A percentile compares a stretch with the other conserved stretches of the same genome.
Evolutionary conservation across 2,329 filamentous ascomycete species (phyloP).

Genomic region (Bimuria novae-zelandiae): DNA sequence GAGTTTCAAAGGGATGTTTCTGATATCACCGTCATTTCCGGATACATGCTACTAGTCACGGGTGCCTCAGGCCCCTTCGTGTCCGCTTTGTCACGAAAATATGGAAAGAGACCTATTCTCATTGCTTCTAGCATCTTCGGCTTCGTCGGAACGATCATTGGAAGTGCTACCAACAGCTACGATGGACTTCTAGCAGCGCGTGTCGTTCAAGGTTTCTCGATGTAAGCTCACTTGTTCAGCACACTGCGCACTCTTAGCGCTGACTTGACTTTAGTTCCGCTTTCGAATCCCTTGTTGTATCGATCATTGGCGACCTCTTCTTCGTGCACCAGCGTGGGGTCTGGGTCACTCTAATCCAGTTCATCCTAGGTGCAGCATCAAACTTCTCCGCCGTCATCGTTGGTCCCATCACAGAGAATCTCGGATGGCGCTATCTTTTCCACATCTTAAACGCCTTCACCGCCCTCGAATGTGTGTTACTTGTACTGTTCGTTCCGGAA

Average conservation of each 20-base stretch:
- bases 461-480: constrained; percentile 49
- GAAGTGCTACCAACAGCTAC: constrained; percentile 33
- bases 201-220: constrained; percentile 38
- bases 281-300: constrained; percentile 43
- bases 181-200: constrained; percentile 37
- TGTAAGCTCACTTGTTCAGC: constrained; percentile 16
- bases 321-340: constrained; percentile 45
- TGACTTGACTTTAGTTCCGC: constrained; percentile 26
- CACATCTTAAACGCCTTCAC: constrained; percentile 55
- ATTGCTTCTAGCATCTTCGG: constrained; percentile 39
- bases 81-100: constrained; percentile 37
- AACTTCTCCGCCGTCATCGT: constrained; percentile 45
- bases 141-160: constrained; percentile 34
- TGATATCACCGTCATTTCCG: constrained; percentile 44
- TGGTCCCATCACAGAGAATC: constrained; percentile 40
- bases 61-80: constrained; percentile 41
- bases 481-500: constrained; percentile 57
- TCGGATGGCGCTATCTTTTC: constrained; percentile 50
- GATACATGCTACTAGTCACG: constrained; percentile 45
- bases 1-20: constrained; percentile 31
- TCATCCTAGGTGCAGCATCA: constrained; percentile 42
- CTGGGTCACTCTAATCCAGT: constrained; percentile 42
- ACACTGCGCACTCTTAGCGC: not conserved
- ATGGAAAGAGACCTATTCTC: constrained; percentile 38
- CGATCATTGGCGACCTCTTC: constrained; percentile 43